Evolutionary conservation across 2,329 filamentous ascomycete species (phyloP), one percentile per base, ranked within the genome.

Genomic region (Ceratocystis lukuohia): DNA sequence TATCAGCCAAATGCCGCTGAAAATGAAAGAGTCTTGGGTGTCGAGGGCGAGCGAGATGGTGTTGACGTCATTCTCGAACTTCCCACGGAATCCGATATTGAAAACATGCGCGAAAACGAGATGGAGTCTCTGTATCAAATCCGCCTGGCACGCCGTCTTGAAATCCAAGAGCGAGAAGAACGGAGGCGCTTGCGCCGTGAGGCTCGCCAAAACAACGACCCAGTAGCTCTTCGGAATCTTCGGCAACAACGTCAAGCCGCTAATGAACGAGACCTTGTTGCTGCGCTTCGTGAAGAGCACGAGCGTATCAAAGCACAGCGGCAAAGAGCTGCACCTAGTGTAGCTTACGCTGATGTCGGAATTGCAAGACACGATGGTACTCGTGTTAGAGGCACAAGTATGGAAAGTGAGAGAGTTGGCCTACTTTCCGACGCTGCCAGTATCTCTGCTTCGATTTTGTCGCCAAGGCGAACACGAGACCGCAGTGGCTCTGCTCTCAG

Each of bases 51-150:
- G 74, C 83, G 94, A 68, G 93, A 82, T 65, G 94, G 94, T 6
- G 91, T 99, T 71, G 94, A 99, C 71, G 84, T 89, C 3, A 91
- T 99, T 0, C 77, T 97, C 12, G 92, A 96, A 74, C 84, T 89
- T 70, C 92, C 92, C 0, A 90, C 88, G 0, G 82, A 80, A 7
- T 89, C 96, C 64, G 88, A 91, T 65, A 85, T 95, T 70, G 91
- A 96, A 74, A 76, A 77, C 1, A 78, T 91, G 65, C 83, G 94
- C 12, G 91, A 97, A 69, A 84, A 90, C 33, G 90, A 96, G 74
- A 97, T 97, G 94, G 89, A 94, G 69, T 84, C 89, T 0, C 76
- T 97, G 50, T 97, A 96, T 74, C 91, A 96, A 74, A 93, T 97
- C 68, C 87, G 94, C 12, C 74, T 89, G 12, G 85, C 89, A 20